Evolutionary conservation across 352 stramenopile genomes (phyloP), one percentile per base, ranked within the genome.

Genomic region (Phytopythium mirpurense): DNA sequence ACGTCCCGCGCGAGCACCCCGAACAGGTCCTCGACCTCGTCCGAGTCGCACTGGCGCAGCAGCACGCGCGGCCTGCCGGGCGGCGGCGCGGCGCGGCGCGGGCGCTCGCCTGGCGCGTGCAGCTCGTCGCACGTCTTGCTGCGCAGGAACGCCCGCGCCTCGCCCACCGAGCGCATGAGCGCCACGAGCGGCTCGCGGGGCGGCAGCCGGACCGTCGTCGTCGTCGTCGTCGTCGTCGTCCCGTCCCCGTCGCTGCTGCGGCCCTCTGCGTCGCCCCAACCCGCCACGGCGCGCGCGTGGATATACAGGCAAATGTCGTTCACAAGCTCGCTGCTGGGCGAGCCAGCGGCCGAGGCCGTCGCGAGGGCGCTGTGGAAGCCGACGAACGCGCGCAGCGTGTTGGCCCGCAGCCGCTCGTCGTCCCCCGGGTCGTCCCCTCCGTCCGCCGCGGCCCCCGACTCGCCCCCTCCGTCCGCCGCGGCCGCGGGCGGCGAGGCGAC

Each of bases 311-410:
- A 82, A 29, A 84, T 65, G 10, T 44, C 50, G 37, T 69, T 64
- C 24, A 84, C 55, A 4, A 84, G 37, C 31, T 44, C 37, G 24
- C 62, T 74, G 44, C 70, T 82, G 5, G 34, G 52, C 3, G 41
- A 47, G 1, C 54, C 72, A 16, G 26, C 53, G 18, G 55, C 40
- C 2, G 58, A 56, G 0, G 74, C 65, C 1, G 63, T 59, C 4
- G 68, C 71, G 16, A 85, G 54, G 1, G 80, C 75, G 34, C 78
- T 90, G 42, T 88, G 67, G 60, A 75, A 93, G 0, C 82, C 79
- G 8, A 88, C 74, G 54, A 88, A 83, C 2, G 79, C 77, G 19
- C 82, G 79, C 19, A 93, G 63, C 0, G 79, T 82, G 56, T 87
- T 85, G 10, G 76, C 76, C 12, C 63, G 54, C 34, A 73, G 50